These are phyloP conservation scores for Stachybotrys elegans DNA, from an alignment of 2,329 filamentous ascomycete genomes.

Conservation along the genomic window DNA sequence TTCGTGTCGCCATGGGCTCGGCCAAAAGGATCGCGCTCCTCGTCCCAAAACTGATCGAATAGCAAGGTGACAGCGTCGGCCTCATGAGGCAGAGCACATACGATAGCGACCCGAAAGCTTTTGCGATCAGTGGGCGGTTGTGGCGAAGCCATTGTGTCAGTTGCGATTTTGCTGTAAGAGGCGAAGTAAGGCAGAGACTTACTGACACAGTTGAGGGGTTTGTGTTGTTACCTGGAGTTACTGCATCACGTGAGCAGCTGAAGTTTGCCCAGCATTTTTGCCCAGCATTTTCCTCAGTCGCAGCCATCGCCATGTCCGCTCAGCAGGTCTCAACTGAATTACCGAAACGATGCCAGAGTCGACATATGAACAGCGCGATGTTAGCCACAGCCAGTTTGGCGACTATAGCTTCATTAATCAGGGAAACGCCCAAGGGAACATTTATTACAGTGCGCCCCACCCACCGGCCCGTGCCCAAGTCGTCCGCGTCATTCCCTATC, in stretches of 20 bases:
- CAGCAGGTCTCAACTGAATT: too few relatives aligned
- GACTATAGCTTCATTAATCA: not conserved
- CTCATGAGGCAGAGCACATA: slow-evolving; percentile 2
- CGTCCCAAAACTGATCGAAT: slow-evolving; percentile 2
- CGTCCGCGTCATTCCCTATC: slow-evolving; percentile 7
- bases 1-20: not conserved
- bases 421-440: slow-evolving; percentile 5
- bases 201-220: not conserved
- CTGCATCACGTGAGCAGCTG: too few relatives aligned
- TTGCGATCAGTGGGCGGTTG: not conserved
- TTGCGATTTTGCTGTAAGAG: not conserved
- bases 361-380: not conserved
- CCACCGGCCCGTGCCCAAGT: not conserved
- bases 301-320: not conserved
- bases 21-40: not conserved
- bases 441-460: slow-evolving; percentile 1
- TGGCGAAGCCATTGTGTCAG: not conserved
- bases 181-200: not conserved
- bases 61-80: not conserved
- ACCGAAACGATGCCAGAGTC: too few relatives aligned
- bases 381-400: not conserved
- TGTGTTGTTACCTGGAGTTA: too few relatives aligned
- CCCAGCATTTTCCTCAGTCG: not conserved
- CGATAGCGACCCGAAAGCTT: not conserved
- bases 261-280: too few relatives aligned